These are phyloP conservation scores for Cladobotryum mycophilum DNA, from an alignment of 2,329 filamentous ascomycete species.

Conservation along the genomic window DNA sequence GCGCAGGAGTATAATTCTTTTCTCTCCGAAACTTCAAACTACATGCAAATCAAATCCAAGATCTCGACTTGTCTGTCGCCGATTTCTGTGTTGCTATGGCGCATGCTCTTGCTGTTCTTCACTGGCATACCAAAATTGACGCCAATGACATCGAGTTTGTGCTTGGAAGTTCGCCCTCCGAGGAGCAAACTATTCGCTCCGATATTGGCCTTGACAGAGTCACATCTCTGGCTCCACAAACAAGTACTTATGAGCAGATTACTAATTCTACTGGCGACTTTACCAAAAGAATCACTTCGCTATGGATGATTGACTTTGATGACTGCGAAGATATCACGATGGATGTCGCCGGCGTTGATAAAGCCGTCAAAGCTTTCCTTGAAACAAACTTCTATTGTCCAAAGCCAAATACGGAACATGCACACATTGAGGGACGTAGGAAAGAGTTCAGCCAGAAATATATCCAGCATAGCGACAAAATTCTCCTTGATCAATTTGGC, in stretches of 20 bases:
- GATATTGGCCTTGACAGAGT: neutral
- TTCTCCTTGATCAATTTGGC: neutral
- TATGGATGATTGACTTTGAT: constrained; percentile 47
- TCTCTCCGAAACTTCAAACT: constrained; percentile 21
- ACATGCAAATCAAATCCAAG: constrained; percentile 43
- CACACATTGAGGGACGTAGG: neutral
- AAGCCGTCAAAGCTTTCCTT: constrained; percentile 1
- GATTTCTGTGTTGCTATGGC: constrained; percentile 42
- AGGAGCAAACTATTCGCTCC: neutral
- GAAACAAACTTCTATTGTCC: constrained; percentile 1
- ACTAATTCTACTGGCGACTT: neutral
- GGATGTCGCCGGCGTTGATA: neutral
- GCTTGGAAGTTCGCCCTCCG: constrained; percentile 24
- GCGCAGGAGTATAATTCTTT: neutral
- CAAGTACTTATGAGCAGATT: neutral
- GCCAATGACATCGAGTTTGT: constrained; percentile 53
- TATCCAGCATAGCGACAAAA: neutral
- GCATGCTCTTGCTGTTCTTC: constrained; percentile 42
- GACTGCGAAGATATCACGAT: constrained; percentile 24
- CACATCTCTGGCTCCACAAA: neutral
- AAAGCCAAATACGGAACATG: neutral
- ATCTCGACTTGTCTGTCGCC: constrained; percentile 27
- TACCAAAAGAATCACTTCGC: neutral
- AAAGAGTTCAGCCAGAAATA: neutral
- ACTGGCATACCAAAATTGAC: constrained; percentile 43